Conservation (phyloP, 1,139 yeast species). For the Suhomyces taliae region DNA sequence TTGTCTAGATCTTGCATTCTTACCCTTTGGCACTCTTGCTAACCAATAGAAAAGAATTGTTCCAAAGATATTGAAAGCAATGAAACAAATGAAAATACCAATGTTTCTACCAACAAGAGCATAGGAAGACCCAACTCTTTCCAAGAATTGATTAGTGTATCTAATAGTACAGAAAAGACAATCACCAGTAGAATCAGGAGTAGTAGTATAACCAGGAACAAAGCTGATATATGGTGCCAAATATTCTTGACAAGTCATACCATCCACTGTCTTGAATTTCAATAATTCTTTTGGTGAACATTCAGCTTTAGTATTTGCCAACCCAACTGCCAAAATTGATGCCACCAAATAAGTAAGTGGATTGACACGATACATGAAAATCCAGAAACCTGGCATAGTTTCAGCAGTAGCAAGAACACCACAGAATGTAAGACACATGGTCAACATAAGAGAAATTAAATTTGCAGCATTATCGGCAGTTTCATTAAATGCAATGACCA, state of each 20-base stretch:
- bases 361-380: constrained; percentile 54
- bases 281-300: constrained; percentile 55
- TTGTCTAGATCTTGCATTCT: constrained; percentile 1
- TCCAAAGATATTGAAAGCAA: constrained; percentile 51
- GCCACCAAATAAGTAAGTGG: constrained; percentile 58
- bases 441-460: constrained; percentile 46
- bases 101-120: constrained; percentile 8
- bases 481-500: constrained; percentile 17
- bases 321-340: constrained; percentile 41
- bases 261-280: constrained; percentile 55
- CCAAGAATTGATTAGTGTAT: constrained; percentile 30
- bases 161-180: constrained; percentile 47
- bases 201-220: constrained; percentile 35
- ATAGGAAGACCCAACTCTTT: constrained; percentile 5
- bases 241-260: constrained; percentile 46
- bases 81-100: constrained; percentile 24
- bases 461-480: constrained; percentile 41
- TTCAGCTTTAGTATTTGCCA: constrained; percentile 45
- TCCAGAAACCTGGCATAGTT: constrained; percentile 58
- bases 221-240: constrained; percentile 33
- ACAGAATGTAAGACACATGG: constrained; percentile 41
- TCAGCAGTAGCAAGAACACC: constrained; percentile 53
- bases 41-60: constrained; percentile 67
- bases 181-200: constrained; percentile 36
- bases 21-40: constrained; percentile 66